These are phyloP conservation scores for Termitomyces sp. DNA, from an alignment of 768 basidiomycete genomes.

Conservation along the genomic window DNA sequence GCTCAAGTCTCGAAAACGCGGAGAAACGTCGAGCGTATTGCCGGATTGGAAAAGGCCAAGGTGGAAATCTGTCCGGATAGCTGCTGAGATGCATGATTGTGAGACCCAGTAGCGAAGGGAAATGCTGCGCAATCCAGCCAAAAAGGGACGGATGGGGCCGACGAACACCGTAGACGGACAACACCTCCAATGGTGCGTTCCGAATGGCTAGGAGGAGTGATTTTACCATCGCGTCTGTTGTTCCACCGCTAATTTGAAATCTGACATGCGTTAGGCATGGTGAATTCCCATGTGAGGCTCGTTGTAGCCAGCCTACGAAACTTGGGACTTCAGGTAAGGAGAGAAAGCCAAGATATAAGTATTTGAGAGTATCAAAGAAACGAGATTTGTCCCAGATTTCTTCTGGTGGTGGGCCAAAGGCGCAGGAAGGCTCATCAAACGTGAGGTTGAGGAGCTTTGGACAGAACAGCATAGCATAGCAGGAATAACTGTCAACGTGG, in stretches of 20 bases:
- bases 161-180: not conserved
- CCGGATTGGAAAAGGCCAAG: constrained; percentile 1
- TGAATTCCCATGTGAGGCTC: too few relatives aligned
- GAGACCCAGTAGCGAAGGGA: not conserved
- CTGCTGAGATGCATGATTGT: not conserved
- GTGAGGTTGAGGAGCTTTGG: not conserved
- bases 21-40: not conserved
- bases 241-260: not conserved
- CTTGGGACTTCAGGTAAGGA: not conserved
- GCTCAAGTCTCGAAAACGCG: not conserved
- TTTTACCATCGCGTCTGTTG: not conserved
- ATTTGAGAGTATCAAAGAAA: not conserved
- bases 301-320: not conserved
- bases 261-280: not conserved
- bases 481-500: not conserved
- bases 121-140: not conserved
- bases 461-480: not conserved
- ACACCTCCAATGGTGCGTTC: not conserved
- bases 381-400: not conserved
- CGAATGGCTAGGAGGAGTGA: not conserved
- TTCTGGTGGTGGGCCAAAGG: not conserved
- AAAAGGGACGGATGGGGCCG: not conserved
- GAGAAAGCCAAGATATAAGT: not conserved
- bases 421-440: not conserved
- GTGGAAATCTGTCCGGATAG: too few relatives aligned